Percentiles rank a stretch among this genome's conserved stretches.
phyloP scores from a whole-genome alignment of 768 basidiomycete species.

The Vishniacozyma victoriae region DNA sequence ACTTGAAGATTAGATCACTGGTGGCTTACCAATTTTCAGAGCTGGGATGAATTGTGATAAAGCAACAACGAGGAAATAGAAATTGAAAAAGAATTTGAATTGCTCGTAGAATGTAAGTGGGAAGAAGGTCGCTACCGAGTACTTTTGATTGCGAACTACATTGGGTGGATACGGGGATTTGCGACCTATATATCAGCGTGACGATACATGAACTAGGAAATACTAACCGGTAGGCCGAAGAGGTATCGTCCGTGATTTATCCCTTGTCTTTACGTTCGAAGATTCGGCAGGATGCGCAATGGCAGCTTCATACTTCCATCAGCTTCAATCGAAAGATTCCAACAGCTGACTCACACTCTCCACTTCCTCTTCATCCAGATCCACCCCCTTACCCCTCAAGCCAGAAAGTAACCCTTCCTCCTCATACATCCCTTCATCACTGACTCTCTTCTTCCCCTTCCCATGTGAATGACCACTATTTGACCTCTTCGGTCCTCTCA shows the following conservation, averaged over 20 bases:
- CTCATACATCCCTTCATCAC: slow-evolving; percentile 28
- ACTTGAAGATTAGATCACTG: not conserved
- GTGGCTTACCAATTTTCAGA: slow-evolving; percentile 76
- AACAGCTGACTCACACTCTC: slow-evolving; percentile 1
- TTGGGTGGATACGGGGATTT: slow-evolving; percentile 60
- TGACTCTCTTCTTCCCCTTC: slow-evolving; percentile 33
- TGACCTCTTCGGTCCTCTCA: not conserved
- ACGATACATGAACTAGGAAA: not conserved
- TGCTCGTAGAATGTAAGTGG: slow-evolving; percentile 97
- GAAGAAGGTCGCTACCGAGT: slow-evolving; percentile 92
- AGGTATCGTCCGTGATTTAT: slow-evolving; percentile 33
- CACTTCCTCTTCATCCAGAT: not conserved
- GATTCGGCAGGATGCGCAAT: not conserved
- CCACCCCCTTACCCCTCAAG: not conserved
- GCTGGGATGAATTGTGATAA: slow-evolving; percentile 93
- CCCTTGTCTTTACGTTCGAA: slow-evolving; percentile 11
- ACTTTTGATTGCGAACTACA: slow-evolving; percentile 94
- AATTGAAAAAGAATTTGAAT: slow-evolving; percentile 99
- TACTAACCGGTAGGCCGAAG: slow-evolving; percentile 22
- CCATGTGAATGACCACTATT: slow-evolving; percentile 1
- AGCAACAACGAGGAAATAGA: slow-evolving; percentile 95
- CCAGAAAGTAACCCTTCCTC: slow-evolving; percentile 22
- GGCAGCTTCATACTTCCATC: not conserved
- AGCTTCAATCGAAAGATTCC: not conserved
- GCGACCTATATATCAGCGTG: slow-evolving; percentile 1